Evolutionary conservation across 345 rosid species (phyloP).

Genomic region (Camelina sativa): DNA sequence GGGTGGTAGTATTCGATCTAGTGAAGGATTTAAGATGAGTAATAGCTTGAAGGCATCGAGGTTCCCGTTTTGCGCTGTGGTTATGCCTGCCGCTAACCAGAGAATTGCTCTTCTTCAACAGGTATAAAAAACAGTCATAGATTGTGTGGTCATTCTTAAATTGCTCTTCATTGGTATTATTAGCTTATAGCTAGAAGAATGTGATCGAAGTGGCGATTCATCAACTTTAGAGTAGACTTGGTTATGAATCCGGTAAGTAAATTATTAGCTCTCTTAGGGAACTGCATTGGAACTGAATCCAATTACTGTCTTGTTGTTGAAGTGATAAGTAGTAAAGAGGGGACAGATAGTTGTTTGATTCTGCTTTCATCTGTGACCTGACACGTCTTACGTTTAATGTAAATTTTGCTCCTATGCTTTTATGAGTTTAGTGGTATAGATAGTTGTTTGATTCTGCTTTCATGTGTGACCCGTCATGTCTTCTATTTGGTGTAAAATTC

Average conservation of each 20-base stretch:
- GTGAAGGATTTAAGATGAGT: conserved; percentile 99
- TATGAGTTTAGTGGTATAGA: background rate
- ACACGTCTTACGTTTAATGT: background rate
- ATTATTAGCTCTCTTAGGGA: background rate
- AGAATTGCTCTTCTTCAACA: conserved; percentile 94
- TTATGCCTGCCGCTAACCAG: conserved; percentile 94
- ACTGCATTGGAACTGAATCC: background rate
- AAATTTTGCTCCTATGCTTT: background rate
- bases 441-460: background rate
- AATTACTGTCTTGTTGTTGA: conserved; percentile 11
- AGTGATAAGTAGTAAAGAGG: conserved; percentile 17
- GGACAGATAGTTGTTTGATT: background rate
- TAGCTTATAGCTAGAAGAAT: background rate
- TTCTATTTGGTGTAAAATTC: background rate
- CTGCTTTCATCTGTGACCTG: background rate
- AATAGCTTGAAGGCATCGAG: conserved; percentile 95
- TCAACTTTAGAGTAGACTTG: conserved; percentile 7
- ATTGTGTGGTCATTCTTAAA: background rate
- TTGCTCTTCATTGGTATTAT: background rate
- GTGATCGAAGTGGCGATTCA: background rate
- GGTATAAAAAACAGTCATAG: conserved; percentile 47
- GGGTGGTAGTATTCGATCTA: conserved; percentile 94
- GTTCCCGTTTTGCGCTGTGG: conserved; percentile 95
- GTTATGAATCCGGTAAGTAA: background rate
- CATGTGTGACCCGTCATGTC: background rate